Evolutionary conservation across 1,284 basidiomycete species (phyloP).

Genomic region (Gastroboletus turbinatus): DNA sequence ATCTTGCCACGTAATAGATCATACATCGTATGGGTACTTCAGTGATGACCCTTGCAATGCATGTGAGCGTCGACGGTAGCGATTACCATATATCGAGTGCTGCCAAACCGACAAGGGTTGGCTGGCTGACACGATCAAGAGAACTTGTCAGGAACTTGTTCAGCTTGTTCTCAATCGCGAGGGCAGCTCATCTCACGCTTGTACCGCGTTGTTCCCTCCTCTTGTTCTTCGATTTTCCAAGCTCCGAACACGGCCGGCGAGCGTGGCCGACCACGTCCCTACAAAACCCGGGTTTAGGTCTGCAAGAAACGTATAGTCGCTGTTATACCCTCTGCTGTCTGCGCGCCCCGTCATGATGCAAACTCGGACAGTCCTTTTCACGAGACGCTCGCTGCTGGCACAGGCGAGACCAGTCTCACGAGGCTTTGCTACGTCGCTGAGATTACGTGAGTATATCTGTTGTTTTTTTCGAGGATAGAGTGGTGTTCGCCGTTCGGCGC

Average conservation of each 20-base stretch:
- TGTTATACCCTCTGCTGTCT: constrained; percentile 17
- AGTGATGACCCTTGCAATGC: not conserved
- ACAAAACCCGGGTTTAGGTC: constrained; percentile 20
- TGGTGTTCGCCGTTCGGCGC: not conserved
- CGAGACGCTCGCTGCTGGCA: constrained; percentile 28
- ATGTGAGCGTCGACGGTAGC: not conserved
- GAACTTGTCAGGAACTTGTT: not conserved
- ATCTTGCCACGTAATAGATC: not conserved
- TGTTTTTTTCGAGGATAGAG: not conserved
- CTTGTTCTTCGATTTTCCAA: constrained; percentile 3
- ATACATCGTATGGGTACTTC: not conserved
- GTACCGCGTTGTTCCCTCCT: constrained; percentile 20
- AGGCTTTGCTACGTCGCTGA: constrained; percentile 30
- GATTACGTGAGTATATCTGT: constrained; percentile 30
- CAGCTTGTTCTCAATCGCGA: not conserved
- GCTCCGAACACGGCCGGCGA: constrained; percentile 23
- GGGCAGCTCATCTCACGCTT: constrained; percentile 23
- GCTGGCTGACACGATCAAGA: constrained; percentile 3
- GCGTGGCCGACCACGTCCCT: constrained; percentile 13
- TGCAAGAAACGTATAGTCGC: not conserved
- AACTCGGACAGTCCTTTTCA: constrained; percentile 23
- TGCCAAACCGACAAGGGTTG: not conserved
- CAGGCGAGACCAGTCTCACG: constrained; percentile 25
- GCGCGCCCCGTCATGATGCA: constrained; percentile 16
- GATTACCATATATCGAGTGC: not conserved